Conservation (phyloP, 2,329 filamentous ascomycete genomes). For the Nemania bipapillata region DNA sequence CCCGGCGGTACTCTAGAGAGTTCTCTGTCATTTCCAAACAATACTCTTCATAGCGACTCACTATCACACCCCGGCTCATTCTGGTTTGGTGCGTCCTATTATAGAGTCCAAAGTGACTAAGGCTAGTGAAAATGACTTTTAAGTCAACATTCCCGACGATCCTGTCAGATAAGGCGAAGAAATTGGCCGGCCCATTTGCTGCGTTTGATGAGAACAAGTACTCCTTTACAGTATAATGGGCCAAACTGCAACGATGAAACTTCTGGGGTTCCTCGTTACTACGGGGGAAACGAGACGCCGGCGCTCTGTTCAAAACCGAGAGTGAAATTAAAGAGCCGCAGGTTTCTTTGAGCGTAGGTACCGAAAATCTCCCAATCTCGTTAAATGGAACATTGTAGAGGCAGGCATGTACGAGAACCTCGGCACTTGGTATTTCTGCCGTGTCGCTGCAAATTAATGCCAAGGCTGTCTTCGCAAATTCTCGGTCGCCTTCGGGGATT, state of each 20-base stretch:
- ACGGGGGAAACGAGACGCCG: conserved; percentile 24
- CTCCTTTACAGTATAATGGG: conserved; percentile 48
- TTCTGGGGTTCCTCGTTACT: conserved; percentile 19
- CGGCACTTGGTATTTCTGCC: conserved; percentile 41
- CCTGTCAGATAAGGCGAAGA: conserved; percentile 42
- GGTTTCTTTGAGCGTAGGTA: conserved; percentile 35
- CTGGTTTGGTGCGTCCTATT: neutral
- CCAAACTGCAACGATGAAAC: conserved; percentile 39
- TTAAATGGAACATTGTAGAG: conserved; percentile 42
- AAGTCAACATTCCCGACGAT: conserved; percentile 31
- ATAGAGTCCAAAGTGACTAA: conserved; percentile 27
- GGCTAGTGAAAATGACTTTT: conserved; percentile 38
- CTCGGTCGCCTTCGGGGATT: conserved; percentile 34
- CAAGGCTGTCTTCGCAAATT: conserved; percentile 46
- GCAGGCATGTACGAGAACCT: conserved; percentile 44
- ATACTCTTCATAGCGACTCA: conserved; percentile 39
- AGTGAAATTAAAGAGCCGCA: conserved; percentile 46
- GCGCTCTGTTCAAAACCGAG: conserved; percentile 27
- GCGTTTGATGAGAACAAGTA: conserved; percentile 42
- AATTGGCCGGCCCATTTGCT: conserved; percentile 34
- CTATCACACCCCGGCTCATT: neutral
- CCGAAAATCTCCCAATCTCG: conserved; percentile 34
- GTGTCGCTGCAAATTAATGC: conserved; percentile 46
- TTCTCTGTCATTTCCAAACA: conserved; percentile 37
- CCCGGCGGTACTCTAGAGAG: conserved; percentile 16